These are phyloP conservation scores for Tetrahymena elliotti DNA, from an alignment of 73 alveolate genomes.

Conservation along the genomic window DNA sequence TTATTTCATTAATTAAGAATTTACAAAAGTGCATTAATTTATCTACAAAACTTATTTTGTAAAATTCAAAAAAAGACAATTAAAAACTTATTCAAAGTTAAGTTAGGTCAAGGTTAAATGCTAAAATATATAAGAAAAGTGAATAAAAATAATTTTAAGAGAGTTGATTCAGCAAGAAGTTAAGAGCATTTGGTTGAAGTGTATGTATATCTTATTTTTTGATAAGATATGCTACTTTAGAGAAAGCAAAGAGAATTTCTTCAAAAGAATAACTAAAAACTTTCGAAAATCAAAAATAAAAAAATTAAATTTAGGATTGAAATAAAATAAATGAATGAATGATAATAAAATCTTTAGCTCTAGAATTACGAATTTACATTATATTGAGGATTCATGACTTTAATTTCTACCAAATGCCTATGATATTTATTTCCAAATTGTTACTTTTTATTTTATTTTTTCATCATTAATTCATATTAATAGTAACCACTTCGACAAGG, in stretches of 20 bases:
- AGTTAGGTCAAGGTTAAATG: neutral
- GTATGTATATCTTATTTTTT: neutral
- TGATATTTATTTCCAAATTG: neutral
- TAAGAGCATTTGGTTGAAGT: neutral
- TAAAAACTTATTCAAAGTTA: too few relatives aligned
- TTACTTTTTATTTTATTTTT: neutral
- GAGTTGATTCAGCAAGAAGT: neutral
- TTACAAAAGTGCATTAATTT: neutral
- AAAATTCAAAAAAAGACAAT: neutral
- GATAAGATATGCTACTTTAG: neutral
- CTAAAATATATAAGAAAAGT: too few relatives aligned
- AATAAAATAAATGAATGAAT: too few relatives aligned
- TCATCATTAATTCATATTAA: neutral
- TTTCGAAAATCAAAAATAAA: neutral
- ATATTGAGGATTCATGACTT: neutral
- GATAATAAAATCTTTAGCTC: neutral
- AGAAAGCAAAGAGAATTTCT: neutral
- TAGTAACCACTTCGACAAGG: conserved; percentile 2
- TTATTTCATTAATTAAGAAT: neutral
- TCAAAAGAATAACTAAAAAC: neutral
- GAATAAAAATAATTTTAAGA: neutral
- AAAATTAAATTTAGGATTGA: neutral
- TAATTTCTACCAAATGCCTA: neutral
- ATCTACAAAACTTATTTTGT: neutral
- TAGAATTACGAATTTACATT: neutral